Conservation (phyloP, 2,329 filamentous ascomycete genomes). For the Teratosphaeria zuluensis region DNA sequence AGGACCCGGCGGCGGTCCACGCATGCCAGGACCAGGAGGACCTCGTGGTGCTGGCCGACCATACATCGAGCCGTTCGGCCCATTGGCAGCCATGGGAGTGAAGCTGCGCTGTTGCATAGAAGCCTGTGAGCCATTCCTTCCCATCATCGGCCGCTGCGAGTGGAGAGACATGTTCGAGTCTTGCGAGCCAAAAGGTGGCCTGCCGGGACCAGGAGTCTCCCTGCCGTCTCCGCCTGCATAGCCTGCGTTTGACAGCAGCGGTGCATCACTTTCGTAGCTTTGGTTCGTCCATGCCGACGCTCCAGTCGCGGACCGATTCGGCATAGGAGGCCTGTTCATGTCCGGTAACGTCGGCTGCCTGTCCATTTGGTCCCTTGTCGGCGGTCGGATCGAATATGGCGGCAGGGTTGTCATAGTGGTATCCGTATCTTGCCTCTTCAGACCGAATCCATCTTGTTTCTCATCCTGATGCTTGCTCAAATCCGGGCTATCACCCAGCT, state of each 20-base stretch:
- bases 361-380: slow-evolving; percentile 21
- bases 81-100: slow-evolving; percentile 7
- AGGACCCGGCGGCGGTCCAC: not conserved
- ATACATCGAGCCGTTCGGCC: not conserved
- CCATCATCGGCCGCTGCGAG: slow-evolving; percentile 10
- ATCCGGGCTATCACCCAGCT: slow-evolving; percentile 46
- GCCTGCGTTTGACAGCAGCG: slow-evolving; percentile 48
- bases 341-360: slow-evolving; percentile 33
- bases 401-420: slow-evolving; percentile 33
- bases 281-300: slow-evolving; percentile 41
- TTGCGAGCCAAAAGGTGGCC: slow-evolving; percentile 18
- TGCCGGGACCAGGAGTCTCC: slow-evolving; percentile 5
- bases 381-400: slow-evolving; percentile 43
- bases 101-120: slow-evolving; percentile 6
- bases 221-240: slow-evolving; percentile 7
- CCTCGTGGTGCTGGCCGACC: not conserved
- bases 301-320: slow-evolving; percentile 40
- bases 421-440: slow-evolving; percentile 26
- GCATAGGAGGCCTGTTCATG: slow-evolving; percentile 30
- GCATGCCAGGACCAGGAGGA: not conserved
- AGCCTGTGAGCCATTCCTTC: slow-evolving; percentile 4
- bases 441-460: slow-evolving; percentile 26
- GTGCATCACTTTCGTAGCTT: slow-evolving; percentile 55
- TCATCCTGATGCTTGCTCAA: slow-evolving; percentile 38
- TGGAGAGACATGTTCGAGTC: slow-evolving; percentile 14